Evolutionary conservation across 2,329 filamentous ascomycete species (phyloP).

Genomic region (Curvularia spicifera): DNA sequence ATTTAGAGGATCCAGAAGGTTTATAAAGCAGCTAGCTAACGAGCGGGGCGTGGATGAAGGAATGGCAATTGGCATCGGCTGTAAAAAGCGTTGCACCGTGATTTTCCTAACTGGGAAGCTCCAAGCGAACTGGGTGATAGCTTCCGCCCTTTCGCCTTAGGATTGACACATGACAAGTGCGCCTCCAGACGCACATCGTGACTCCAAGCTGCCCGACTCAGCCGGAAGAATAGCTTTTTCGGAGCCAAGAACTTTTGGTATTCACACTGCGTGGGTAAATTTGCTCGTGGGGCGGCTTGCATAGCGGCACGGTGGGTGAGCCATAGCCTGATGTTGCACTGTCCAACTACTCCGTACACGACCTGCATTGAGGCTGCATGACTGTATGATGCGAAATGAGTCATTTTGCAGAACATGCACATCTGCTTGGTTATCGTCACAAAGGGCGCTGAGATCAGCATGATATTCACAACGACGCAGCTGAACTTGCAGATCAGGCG

Average conservation of each 20-base stretch:
- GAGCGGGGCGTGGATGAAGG: conserved; percentile 21
- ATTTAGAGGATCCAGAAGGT: not conserved
- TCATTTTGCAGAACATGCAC: not conserved
- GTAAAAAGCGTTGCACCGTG: not conserved
- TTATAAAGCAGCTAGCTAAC: conserved; percentile 8
- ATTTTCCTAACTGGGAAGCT: conserved; percentile 26
- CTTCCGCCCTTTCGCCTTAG: conserved; percentile 30
- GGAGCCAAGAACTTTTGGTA: not conserved
- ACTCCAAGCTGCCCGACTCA: conserved; percentile 8
- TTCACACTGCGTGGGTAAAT: not conserved
- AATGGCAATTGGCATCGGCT: conserved; percentile 18
- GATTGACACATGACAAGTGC: conserved; percentile 15
- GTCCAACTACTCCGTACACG: not conserved
- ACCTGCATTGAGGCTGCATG: not conserved
- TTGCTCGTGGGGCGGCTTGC: not conserved
- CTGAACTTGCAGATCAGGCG: not conserved
- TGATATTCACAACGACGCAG: not conserved
- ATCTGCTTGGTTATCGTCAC: not conserved
- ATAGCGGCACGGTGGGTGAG: not conserved
- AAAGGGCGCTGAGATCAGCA: not conserved
- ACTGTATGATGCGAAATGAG: not conserved
- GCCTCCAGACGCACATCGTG: conserved; percentile 11
- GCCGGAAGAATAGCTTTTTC: not conserved
- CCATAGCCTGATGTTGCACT: too few species aligned
- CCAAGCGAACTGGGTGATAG: conserved; percentile 22